Conservation (phyloP, 2,329 filamentous ascomycete genomes). For the Diaporthe sp. region DNA sequence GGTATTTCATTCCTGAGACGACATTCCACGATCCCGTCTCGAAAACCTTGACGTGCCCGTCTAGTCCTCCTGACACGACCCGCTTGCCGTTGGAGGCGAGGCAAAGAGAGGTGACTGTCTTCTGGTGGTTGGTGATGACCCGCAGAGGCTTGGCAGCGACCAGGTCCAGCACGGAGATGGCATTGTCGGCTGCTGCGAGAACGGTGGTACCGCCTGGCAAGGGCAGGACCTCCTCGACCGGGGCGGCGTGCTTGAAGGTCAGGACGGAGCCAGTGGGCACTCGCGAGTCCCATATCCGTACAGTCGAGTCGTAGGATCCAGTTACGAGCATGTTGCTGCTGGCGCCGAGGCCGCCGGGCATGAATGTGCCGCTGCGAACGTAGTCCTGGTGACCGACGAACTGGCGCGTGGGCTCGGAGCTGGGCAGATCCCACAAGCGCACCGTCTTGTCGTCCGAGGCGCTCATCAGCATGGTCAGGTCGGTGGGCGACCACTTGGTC, state of each 20-base stretch:
- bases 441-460: conserved; percentile 94
- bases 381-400: conserved; percentile 94
- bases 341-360: conserved; percentile 76
- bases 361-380: conserved; percentile 87
- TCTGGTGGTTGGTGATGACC: conserved; percentile 93
- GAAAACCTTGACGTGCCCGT: conserved; percentile 97
- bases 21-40: conserved; percentile 96
- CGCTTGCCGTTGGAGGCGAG: conserved; percentile 84
- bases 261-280: conserved; percentile 78
- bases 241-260: conserved; percentile 93
- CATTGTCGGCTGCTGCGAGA: conserved; percentile 85
- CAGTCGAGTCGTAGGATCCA: conserved; percentile 94
- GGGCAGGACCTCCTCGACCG: conserved; percentile 89
- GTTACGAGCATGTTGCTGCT: conserved; percentile 82
- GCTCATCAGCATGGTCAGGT: conserved; percentile 88
- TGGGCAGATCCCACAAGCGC: conserved; percentile 92
- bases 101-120: conserved; percentile 91
- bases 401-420: conserved; percentile 78
- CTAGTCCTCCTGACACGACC: conserved; percentile 88
- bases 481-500: conserved; percentile 90
- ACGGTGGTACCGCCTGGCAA: conserved; percentile 89
- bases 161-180: conserved; percentile 91
- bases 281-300: conserved; percentile 92
- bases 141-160: conserved; percentile 90
- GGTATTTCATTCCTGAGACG: conserved; percentile 94